These are phyloP conservation scores for Calophaca sinica DNA, from an alignment of 306 rosid genomes.

Conservation along the genomic window DNA sequence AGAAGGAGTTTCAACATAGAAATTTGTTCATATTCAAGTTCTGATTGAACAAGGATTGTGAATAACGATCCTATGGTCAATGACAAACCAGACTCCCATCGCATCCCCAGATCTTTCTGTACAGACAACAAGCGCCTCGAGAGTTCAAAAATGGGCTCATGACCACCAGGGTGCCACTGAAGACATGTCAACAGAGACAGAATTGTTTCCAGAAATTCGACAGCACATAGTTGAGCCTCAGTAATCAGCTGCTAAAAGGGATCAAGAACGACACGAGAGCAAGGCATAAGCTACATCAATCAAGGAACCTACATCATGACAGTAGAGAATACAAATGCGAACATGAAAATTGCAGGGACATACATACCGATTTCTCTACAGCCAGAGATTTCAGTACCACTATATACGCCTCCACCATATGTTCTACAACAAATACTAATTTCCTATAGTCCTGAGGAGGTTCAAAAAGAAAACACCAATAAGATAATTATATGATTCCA, in stretches of 20 bases:
- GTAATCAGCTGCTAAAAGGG: slow-evolving; percentile 58
- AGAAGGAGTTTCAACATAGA: slow-evolving; percentile 68
- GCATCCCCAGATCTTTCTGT: slow-evolving; percentile 82
- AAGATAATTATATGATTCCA: slow-evolving; percentile 30
- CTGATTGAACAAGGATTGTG: slow-evolving; percentile 69
- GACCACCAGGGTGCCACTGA: slow-evolving; percentile 58
- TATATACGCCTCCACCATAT: slow-evolving; percentile 69
- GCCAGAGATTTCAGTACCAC: slow-evolving; percentile 69
- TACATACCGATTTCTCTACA: slow-evolving; percentile 72
- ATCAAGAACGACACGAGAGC: slow-evolving; percentile 31
- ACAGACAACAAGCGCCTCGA: slow-evolving; percentile 67
- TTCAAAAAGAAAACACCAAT: slow-evolving; percentile 33
- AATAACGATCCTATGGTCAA: slow-evolving; percentile 64
- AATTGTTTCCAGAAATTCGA: slow-evolving; percentile 70
- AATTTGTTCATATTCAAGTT: slow-evolving; percentile 89
- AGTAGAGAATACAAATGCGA: slow-evolving; percentile 26
- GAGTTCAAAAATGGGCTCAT: slow-evolving; percentile 71
- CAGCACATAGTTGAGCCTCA: slow-evolving; percentile 75
- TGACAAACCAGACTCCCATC: slow-evolving; percentile 64
- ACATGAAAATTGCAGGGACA: slow-evolving; percentile 37
- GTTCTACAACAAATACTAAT: slow-evolving; percentile 62
- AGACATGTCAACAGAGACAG: slow-evolving; percentile 65
- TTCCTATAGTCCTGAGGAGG: slow-evolving; percentile 71
- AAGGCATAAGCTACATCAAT: slow-evolving; percentile 13
- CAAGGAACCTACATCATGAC: slow-evolving; percentile 26